phyloP scores from a whole-genome alignment of 1,284 basidiomycete genomes.

The Kalmanozyma brasiliensis region DNA sequence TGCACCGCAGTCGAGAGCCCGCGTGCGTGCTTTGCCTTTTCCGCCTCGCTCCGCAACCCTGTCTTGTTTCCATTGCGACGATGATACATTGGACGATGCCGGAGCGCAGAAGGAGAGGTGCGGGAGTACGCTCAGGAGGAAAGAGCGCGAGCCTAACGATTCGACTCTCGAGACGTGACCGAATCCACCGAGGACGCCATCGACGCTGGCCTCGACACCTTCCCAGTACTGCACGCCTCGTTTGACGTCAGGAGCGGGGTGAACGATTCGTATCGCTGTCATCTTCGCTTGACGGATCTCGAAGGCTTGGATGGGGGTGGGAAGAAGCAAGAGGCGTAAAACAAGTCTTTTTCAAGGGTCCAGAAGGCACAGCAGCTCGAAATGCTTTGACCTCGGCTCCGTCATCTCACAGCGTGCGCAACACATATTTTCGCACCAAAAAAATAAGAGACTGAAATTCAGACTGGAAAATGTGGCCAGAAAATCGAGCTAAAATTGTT shows the following conservation, averaged over 20 bases:
- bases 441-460: too few relatives aligned
- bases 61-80: conserved; percentile 52
- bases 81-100: conserved; percentile 47
- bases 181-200: conserved; percentile 64
- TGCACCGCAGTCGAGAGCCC: conserved; percentile 65
- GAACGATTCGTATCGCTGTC: conserved; percentile 47
- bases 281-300: conserved; percentile 8
- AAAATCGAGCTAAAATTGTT: too few relatives aligned
- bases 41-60: conserved; percentile 53
- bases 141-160: conserved; percentile 64
- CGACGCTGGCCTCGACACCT: conserved; percentile 63
- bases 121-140: conserved; percentile 59
- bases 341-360: conserved; percentile 17
- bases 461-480: conserved; percentile 1
- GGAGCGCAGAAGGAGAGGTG: conserved; percentile 59
- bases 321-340: neutral
- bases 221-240: conserved; percentile 66
- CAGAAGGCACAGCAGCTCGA: too few relatives aligned
- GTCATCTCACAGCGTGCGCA: too few relatives aligned
- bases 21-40: conserved; percentile 49
- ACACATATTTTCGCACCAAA: too few relatives aligned
- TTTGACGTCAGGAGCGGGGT: conserved; percentile 62
- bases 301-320: neutral
- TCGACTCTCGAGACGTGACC: conserved; percentile 65
- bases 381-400: too few relatives aligned